These are phyloP conservation scores for Royoungia palumana DNA, from an alignment of 768 basidiomycete species.

Conservation along the genomic window DNA sequence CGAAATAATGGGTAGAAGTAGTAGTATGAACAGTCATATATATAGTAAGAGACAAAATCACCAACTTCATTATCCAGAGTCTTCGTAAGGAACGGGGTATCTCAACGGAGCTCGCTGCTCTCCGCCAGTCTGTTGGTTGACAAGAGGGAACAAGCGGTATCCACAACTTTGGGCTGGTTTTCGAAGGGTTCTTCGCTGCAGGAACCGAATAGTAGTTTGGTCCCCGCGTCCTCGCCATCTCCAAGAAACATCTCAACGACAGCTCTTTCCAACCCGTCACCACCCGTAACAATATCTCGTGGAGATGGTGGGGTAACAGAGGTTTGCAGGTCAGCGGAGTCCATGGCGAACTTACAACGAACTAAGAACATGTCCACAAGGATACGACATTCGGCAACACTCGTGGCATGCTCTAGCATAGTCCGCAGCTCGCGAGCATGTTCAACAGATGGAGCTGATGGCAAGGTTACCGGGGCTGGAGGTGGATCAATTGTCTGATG, in stretches of 20 bases:
- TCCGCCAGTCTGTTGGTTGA: slow-evolving; percentile 1
- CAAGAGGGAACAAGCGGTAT: neutral
- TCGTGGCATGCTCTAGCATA: slow-evolving; percentile 64
- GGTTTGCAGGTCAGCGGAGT: slow-evolving; percentile 28
- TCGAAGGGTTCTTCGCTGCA: slow-evolving; percentile 1
- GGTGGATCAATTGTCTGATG: slow-evolving; percentile 8
- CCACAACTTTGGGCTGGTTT: neutral
- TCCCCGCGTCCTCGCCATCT: slow-evolving; percentile 12
- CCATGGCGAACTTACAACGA: slow-evolving; percentile 46
- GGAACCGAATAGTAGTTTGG: neutral
- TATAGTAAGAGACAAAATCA: slow-evolving; percentile 6
- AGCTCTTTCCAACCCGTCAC: slow-evolving; percentile 40
- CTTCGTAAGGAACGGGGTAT: slow-evolving; percentile 7
- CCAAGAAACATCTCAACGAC: slow-evolving; percentile 48
- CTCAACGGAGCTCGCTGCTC: slow-evolving; percentile 11
- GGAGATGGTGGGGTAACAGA: slow-evolving; percentile 35
- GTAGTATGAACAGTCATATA: slow-evolving; percentile 11
- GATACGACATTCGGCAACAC: slow-evolving; percentile 79
- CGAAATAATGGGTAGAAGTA: slow-evolving; percentile 14
- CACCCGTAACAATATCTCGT: slow-evolving; percentile 23
- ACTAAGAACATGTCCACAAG: slow-evolving; percentile 81
- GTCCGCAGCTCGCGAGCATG: slow-evolving; percentile 65
- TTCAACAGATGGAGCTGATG: slow-evolving; percentile 31
- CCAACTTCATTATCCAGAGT: slow-evolving; percentile 7
- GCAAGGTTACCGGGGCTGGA: slow-evolving; percentile 16